Evolutionary conservation across 768 basidiomycete genomes (phyloP).

Genomic region (Trametes meyenii): DNA sequence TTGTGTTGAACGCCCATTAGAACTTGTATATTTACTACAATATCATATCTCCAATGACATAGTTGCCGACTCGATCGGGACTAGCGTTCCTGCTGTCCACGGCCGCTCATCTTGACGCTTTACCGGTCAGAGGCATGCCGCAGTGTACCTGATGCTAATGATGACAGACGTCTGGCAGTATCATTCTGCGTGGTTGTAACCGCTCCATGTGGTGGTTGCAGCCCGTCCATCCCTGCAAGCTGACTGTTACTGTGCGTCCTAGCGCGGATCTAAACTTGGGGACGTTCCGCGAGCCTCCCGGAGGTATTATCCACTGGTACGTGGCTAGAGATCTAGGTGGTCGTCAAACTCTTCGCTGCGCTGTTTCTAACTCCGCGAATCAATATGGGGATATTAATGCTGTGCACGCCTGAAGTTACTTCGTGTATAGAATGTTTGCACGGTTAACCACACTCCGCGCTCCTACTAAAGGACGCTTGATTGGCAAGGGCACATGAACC

Average conservation of each 20-base stretch:
- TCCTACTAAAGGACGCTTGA: too few relatives aligned
- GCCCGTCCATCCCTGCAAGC: background rate
- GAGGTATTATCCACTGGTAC: background rate
- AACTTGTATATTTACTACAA: background rate
- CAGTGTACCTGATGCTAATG: background rate
- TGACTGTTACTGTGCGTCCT: background rate
- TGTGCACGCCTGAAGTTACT: too few relatives aligned
- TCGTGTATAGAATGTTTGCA: too few relatives aligned
- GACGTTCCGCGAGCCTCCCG: background rate
- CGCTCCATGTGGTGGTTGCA: background rate
- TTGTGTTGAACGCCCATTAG: background rate
- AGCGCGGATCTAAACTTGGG: background rate
- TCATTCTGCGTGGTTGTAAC: background rate
- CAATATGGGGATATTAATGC: too few relatives aligned
- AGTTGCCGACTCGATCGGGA: background rate
- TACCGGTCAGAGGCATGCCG: background rate
- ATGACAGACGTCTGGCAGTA: too few relatives aligned
- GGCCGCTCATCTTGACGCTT: background rate
- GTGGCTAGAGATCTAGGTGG: too few relatives aligned
- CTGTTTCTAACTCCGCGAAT: too few relatives aligned
- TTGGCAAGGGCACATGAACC: too few relatives aligned
- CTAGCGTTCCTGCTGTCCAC: background rate
- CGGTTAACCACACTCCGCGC: too few relatives aligned
- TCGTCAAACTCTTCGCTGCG: too few relatives aligned
- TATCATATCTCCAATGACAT: constrained; percentile 5